Conservation (phyloP, 495 filamentous ascomycete genomes). For the Aspergillus bridgeri region DNA sequence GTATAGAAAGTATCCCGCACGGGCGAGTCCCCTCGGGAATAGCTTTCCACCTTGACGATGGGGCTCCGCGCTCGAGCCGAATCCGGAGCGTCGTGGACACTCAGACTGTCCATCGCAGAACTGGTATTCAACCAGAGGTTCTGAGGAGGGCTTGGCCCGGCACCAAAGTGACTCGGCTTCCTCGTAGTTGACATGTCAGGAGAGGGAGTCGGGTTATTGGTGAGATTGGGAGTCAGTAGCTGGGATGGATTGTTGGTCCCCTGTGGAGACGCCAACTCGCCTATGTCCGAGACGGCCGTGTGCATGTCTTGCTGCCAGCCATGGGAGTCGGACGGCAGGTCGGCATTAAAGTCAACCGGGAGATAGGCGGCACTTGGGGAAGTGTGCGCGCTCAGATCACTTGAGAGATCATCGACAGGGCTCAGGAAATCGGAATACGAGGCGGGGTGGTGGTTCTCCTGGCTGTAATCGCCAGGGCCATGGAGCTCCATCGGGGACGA, state of each 20-base stretch:
- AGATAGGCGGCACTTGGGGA: conserved; percentile 19
- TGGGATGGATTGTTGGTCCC: conserved; percentile 17
- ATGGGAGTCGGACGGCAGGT: not conserved
- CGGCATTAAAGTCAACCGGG: conserved; percentile 4
- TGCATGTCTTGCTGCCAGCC: conserved; percentile 14
- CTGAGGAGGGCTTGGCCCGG: conserved; percentile 10
- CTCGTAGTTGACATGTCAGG: conserved; percentile 11
- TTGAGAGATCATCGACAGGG: conserved; percentile 17
- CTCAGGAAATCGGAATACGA: conserved; percentile 24
- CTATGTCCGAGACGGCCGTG: not conserved
- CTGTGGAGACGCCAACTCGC: conserved; percentile 11
- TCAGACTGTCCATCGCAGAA: conserved; percentile 19
- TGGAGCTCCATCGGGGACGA: conserved; percentile 9
- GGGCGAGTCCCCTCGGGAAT: conserved; percentile 50
- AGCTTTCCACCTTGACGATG: conserved; percentile 42
- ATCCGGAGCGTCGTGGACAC: conserved; percentile 12
- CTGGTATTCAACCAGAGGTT: conserved; percentile 20
- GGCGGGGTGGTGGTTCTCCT: conserved; percentile 10
- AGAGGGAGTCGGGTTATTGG: conserved; percentile 18
- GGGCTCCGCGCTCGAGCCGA: conserved; percentile 42
- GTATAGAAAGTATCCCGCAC: conserved; percentile 22
- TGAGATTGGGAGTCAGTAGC: conserved; percentile 20
- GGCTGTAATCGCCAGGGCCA: conserved; percentile 3
- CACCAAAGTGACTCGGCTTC: not conserved
- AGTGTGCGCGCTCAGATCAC: conserved; percentile 19